These are phyloP conservation scores for Phylloporus rhodoxanthus DNA, from an alignment of 768 basidiomycete genomes.

Conservation along the genomic window DNA sequence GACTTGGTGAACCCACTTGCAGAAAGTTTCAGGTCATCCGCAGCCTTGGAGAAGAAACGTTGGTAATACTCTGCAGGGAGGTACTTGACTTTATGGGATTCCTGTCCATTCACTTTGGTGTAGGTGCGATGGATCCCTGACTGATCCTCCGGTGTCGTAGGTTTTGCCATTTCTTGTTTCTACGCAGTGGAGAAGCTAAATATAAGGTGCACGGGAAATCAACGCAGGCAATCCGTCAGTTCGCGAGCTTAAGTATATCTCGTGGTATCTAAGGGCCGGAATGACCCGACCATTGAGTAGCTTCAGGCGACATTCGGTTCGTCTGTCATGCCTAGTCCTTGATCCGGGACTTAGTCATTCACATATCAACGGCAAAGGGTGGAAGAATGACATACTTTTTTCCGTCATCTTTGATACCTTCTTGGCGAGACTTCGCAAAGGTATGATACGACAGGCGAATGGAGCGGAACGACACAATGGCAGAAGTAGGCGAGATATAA, in stretches of 20 bases:
- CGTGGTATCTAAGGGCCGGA: neutral
- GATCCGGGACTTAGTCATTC: neutral
- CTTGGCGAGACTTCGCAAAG: neutral
- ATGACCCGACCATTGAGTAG: too few relatives aligned
- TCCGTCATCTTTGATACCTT: neutral
- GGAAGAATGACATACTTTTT: neutral
- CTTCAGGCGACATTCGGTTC: neutral
- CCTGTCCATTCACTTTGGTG: neutral
- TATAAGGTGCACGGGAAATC: neutral
- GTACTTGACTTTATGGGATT: neutral
- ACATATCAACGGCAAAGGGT: neutral
- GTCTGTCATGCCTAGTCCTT: neutral
- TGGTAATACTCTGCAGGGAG: neutral
- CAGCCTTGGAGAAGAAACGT: neutral
- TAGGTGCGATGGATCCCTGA: neutral
- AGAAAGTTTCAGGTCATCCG: neutral
- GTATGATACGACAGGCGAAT: neutral
- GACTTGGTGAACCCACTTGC: slow-evolving; percentile 40
- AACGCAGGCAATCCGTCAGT: neutral
- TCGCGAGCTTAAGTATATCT: neutral
- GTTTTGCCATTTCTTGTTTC: neutral
- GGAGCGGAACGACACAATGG: neutral
- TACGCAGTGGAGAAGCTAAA: neutral
- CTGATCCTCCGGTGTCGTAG: neutral
- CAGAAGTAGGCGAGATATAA: too few relatives aligned